A percentile compares a stretch with the other conserved stretches of the same genome.
phyloP scores from a whole-genome alignment of 768 basidiomycete genomes.

The Tulasnella calospora region DNA sequence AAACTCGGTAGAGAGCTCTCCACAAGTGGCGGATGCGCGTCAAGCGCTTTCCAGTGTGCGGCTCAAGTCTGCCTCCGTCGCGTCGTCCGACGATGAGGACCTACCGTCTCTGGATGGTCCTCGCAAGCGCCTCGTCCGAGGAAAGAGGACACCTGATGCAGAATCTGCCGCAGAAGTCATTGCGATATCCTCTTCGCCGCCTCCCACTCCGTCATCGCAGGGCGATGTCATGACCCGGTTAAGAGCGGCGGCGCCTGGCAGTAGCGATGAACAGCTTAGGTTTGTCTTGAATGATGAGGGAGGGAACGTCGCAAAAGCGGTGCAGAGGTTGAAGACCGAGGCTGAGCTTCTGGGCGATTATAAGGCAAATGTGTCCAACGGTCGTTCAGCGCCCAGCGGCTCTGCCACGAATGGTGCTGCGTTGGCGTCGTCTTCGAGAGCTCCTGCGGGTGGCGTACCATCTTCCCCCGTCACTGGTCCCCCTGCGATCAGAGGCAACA shows the following conservation, averaged over 20 bases:
- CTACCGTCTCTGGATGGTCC: conserved; percentile 13
- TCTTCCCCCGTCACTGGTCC: neutral
- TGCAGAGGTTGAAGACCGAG: neutral
- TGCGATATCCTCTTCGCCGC: conserved; percentile 13
- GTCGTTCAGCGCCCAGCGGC: neutral
- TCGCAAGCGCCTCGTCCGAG: conserved; percentile 4
- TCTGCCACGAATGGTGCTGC: neutral
- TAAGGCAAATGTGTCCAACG: neutral
- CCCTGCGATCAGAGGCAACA: conserved; percentile 13
- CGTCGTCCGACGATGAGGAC: conserved; percentile 22
- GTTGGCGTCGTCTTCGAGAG: neutral
- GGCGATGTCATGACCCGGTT: neutral
- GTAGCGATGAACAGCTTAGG: conserved; percentile 4
- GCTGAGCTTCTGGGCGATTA: neutral
- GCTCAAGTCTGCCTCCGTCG: conserved; percentile 52
- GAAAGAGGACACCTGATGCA: neutral
- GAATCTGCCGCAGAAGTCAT: neutral
- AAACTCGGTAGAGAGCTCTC: conserved; percentile 40
- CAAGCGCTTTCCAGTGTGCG: conserved; percentile 45
- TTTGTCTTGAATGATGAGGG: neutral
- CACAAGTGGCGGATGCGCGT: conserved; percentile 52
- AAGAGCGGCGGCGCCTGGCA: neutral
- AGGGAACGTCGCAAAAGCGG: neutral
- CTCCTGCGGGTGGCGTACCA: neutral
- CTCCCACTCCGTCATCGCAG: neutral